Conservation (phyloP, 352 stramenopile species). For the Phytophthora lateralis region DNA sequence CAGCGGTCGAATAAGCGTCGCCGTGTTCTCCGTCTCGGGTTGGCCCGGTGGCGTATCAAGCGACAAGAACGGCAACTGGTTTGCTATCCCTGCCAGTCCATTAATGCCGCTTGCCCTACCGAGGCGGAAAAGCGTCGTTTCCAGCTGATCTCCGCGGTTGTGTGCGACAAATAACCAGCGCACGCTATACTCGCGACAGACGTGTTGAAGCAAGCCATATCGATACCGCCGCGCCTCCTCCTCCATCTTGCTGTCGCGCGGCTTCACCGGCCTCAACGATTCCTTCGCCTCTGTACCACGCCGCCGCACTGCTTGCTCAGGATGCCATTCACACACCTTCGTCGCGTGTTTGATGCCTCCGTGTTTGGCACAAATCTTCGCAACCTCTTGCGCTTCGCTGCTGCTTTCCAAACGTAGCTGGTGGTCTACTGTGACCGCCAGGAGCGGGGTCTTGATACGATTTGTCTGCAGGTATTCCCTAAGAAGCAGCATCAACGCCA, state of each 20-base stretch:
- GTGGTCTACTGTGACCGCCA: slow-evolving; percentile 86
- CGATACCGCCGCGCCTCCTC: slow-evolving; percentile 70
- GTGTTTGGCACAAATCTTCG: slow-evolving; percentile 41
- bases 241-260: slow-evolving; percentile 76
- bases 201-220: slow-evolving; percentile 62
- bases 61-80: slow-evolving; percentile 34
- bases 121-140: slow-evolving; percentile 83
- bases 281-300: background rate
- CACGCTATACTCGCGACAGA: slow-evolving; percentile 59
- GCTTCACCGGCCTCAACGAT: slow-evolving; percentile 24
- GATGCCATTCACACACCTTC: slow-evolving; percentile 57
- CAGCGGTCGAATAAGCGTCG: slow-evolving; percentile 64
- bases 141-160: slow-evolving; percentile 78
- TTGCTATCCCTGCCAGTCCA: slow-evolving; percentile 70
- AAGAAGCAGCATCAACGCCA: slow-evolving; percentile 80
- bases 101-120: slow-evolving; percentile 78
- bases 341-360: slow-evolving; percentile 63
- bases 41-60: slow-evolving; percentile 5
- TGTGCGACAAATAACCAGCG: slow-evolving; percentile 81
- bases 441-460: slow-evolving; percentile 58
- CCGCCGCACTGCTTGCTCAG: slow-evolving; percentile 12
- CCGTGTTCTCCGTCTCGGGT: slow-evolving; percentile 10
- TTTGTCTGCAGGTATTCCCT: slow-evolving; percentile 60
- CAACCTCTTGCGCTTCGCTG: slow-evolving; percentile 61
- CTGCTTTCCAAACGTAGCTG: slow-evolving; percentile 66